Conservation (phyloP, 2,329 filamentous ascomycete species). For the Nemania sp. region DNA sequence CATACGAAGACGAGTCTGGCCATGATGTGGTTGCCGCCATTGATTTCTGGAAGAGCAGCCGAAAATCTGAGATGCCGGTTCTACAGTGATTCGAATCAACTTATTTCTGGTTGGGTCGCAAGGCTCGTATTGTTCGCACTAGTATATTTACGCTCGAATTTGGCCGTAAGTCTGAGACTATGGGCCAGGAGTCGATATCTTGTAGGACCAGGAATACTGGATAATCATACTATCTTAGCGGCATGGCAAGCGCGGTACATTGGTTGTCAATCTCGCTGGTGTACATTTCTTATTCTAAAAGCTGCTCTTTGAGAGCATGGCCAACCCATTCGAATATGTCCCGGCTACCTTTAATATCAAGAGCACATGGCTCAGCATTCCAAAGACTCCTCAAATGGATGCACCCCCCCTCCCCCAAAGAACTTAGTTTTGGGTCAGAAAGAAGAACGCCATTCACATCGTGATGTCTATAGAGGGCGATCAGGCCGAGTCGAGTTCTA, state of each 20-base stretch:
- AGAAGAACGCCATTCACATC: not conserved
- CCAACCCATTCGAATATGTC: constrained; percentile 31
- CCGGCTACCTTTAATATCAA: constrained; percentile 37
- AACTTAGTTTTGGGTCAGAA: not conserved
- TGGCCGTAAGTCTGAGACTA: constrained; percentile 29
- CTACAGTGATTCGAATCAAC: constrained; percentile 40
- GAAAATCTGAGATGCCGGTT: constrained; percentile 58
- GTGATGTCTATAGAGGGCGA: not conserved
- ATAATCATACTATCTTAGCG: constrained; percentile 46
- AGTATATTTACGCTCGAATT: constrained; percentile 33
- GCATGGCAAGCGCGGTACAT: constrained; percentile 36
- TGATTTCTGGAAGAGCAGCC: constrained; percentile 89
- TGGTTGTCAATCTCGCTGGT: constrained; percentile 41
- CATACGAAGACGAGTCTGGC: constrained; percentile 94
- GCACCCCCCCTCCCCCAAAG: constrained; percentile 8
- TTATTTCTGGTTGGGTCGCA: constrained; percentile 29
- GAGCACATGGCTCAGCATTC: constrained; percentile 22
- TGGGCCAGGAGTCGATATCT: constrained; percentile 37
- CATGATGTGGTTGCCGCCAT: constrained; percentile 94
- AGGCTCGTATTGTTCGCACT: constrained; percentile 18
- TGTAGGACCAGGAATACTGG: constrained; percentile 51
- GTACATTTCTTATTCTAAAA: constrained; percentile 41
- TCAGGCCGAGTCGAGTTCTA: constrained; percentile 21
- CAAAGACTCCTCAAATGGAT: constrained; percentile 17
- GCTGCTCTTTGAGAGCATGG: constrained; percentile 32